phyloP scores from a whole-genome alignment of 1,139 yeast species.

The Kodamaea sp. region DNA sequence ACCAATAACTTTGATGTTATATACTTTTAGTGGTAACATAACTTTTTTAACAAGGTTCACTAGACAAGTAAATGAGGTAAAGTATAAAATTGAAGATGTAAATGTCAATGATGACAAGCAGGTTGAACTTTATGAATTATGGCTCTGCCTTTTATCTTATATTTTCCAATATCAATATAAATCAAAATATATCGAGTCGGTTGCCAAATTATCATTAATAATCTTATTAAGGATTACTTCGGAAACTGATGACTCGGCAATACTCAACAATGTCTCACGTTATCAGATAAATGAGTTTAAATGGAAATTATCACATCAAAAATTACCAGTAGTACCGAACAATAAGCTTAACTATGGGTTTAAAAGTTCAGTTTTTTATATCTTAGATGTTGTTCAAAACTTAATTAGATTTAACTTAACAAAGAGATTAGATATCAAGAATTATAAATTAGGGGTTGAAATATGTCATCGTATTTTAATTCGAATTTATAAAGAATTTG shows the following conservation, averaged over 20 bases:
- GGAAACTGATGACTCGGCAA: slow-evolving; percentile 4
- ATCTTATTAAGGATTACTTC: slow-evolving; percentile 25
- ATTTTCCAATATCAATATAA: slow-evolving; percentile 36
- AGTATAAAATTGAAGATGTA: slow-evolving; percentile 16
- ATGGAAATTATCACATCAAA: slow-evolving; percentile 44
- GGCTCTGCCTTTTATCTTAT: slow-evolving; percentile 39
- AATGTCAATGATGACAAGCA: slow-evolving; percentile 14
- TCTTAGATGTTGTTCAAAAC: slow-evolving; percentile 36
- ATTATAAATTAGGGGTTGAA: slow-evolving; percentile 26
- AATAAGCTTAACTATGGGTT: slow-evolving; percentile 22
- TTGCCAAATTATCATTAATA: slow-evolving; percentile 23
- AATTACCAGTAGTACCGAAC: slow-evolving; percentile 31
- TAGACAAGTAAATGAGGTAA: slow-evolving; percentile 13
- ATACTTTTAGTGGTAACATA: slow-evolving; percentile 19
- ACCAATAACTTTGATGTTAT: slow-evolving; percentile 22
- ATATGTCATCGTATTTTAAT: slow-evolving; percentile 21
- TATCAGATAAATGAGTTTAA: slow-evolving; percentile 34
- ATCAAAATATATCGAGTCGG: slow-evolving; percentile 19
- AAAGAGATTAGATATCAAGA: slow-evolving; percentile 29
- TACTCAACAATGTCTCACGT: slow-evolving; percentile 16
- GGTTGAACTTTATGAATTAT: slow-evolving; percentile 28
- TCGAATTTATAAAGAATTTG: too few relatives aligned
- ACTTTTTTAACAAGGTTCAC: slow-evolving; percentile 20
- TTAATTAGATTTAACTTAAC: slow-evolving; percentile 40
- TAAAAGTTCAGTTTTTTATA: slow-evolving; percentile 34